Evolutionary conservation across 2,329 filamentous ascomycete genomes (phyloP).

Genomic region (Fusarium globosum): DNA sequence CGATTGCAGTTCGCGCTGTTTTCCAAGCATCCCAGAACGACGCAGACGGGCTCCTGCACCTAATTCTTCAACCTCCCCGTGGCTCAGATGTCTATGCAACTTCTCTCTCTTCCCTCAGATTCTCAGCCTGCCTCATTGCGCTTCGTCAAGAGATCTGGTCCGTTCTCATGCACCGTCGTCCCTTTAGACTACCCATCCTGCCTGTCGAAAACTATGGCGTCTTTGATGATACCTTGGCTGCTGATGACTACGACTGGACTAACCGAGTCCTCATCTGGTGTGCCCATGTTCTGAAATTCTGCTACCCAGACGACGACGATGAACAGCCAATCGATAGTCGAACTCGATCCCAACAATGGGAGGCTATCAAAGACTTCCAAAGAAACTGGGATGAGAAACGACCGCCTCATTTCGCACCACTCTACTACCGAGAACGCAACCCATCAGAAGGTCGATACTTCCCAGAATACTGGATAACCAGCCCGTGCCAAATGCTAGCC

Average conservation of each 20-base stretch:
- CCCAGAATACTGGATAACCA: constrained; percentile 17
- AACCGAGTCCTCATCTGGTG: background rate
- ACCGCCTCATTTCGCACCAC: background rate
- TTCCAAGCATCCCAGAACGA: background rate
- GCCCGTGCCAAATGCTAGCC: constrained; percentile 27
- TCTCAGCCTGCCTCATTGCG: accelerated
- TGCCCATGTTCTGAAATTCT: background rate
- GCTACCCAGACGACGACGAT: accelerated
- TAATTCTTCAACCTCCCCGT: background rate
- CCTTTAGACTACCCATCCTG: accelerated
- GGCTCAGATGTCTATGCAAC: background rate
- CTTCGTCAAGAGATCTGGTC: accelerated
- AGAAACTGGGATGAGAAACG: background rate
- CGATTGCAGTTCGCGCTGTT: background rate
- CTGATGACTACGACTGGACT: background rate
- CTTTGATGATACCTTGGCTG: accelerated
- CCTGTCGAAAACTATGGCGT: background rate
- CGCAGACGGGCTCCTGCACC: background rate
- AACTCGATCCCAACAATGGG: background rate
- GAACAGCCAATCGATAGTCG: background rate
- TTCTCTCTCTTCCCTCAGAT: accelerated
- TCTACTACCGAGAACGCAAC: constrained; percentile 19
- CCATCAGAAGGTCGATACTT: constrained; percentile 11
- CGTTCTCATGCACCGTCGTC: background rate
- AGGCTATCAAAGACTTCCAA: background rate